These are phyloP conservation scores for Xeromyces bisporus DNA, from an alignment of 495 filamentous ascomycete genomes.

Conservation along the genomic window DNA sequence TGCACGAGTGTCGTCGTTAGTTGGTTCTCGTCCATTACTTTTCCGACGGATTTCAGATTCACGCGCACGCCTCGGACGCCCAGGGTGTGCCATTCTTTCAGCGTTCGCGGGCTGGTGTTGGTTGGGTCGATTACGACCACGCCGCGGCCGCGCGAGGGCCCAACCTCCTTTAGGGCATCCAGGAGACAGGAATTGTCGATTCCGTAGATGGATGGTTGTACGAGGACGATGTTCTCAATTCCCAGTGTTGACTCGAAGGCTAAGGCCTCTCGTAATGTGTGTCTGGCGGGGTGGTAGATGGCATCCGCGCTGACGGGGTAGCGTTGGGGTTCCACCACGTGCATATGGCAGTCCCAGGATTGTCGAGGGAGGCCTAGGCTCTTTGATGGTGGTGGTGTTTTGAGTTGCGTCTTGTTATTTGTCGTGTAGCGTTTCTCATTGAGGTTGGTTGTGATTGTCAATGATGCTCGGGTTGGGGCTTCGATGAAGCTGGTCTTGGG, in stretches of 20 bases:
- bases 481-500: slow-evolving; percentile 4
- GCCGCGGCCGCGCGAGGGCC: slow-evolving; percentile 27
- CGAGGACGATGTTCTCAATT: slow-evolving; percentile 29
- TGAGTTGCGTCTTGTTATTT: slow-evolving; percentile 3
- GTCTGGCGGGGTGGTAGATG: slow-evolving; percentile 21
- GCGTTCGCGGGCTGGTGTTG: slow-evolving; percentile 12
- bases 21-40: slow-evolving; percentile 15
- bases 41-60: slow-evolving; percentile 32
- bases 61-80: slow-evolving; percentile 35
- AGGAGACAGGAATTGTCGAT: slow-evolving; percentile 36
- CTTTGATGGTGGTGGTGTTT: slow-evolving; percentile 7
- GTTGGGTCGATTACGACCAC: slow-evolving; percentile 34
- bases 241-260: slow-evolving; percentile 22
- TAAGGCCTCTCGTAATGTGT: slow-evolving; percentile 23
- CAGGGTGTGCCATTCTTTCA: slow-evolving; percentile 28
- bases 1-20: slow-evolving; percentile 18
- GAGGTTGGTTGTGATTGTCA: slow-evolving; percentile 3
- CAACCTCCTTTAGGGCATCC: slow-evolving; percentile 22
- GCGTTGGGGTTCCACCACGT: slow-evolving; percentile 28
- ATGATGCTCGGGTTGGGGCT: slow-evolving; percentile 5
- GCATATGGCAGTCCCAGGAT: slow-evolving; percentile 39
- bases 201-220: slow-evolving; percentile 36
- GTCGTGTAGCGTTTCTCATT: slow-evolving; percentile 3
- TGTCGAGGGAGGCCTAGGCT: slow-evolving; percentile 15
- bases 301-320: slow-evolving; percentile 22